These are phyloP conservation scores for Erigeron canadensis DNA, from an alignment of 129 eudicot species.

Conservation along the genomic window DNA sequence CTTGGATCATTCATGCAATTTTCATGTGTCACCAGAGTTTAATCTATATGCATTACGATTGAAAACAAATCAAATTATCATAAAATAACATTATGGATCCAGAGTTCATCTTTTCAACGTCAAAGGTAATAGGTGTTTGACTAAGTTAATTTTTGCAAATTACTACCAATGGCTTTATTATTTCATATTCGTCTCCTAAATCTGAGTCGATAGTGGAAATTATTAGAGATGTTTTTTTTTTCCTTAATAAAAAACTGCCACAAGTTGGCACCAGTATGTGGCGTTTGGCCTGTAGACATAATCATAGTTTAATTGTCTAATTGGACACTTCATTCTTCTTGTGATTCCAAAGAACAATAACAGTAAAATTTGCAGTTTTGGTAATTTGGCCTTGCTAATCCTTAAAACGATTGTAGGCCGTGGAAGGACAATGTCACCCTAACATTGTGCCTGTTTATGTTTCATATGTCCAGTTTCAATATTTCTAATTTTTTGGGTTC, in stretches of 20 bases:
- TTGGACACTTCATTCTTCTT: slow-evolving; percentile 19
- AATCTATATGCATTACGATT: not conserved
- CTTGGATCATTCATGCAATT: not conserved
- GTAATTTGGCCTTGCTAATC: slow-evolving; percentile 17
- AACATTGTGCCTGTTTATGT: slow-evolving; percentile 16
- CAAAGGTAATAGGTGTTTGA: not conserved
- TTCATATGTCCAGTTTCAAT: not conserved
- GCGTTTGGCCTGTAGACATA: not conserved
- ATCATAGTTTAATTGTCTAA: slow-evolving; percentile 13
- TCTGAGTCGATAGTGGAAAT: not conserved
- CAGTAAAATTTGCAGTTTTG: slow-evolving; percentile 1
- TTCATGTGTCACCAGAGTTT: not conserved
- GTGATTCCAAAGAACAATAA: not conserved
- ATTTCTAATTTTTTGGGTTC: slow-evolving; percentile 17
- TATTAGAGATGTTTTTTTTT: not conserved
- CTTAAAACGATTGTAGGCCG: slow-evolving; percentile 1
- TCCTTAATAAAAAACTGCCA: not conserved
- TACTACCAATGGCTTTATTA: not conserved
- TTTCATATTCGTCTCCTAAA: not conserved
- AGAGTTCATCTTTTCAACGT: not conserved
- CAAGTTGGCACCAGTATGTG: not conserved
- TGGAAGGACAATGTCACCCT: slow-evolving; percentile 15
- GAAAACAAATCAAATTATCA: not conserved
- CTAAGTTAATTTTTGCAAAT: not conserved
- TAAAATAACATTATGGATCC: not conserved